Base-by-base conservation (phyloP, 495 filamentous ascomycete species). In the Aspergillus saccharolyticus region DNA sequence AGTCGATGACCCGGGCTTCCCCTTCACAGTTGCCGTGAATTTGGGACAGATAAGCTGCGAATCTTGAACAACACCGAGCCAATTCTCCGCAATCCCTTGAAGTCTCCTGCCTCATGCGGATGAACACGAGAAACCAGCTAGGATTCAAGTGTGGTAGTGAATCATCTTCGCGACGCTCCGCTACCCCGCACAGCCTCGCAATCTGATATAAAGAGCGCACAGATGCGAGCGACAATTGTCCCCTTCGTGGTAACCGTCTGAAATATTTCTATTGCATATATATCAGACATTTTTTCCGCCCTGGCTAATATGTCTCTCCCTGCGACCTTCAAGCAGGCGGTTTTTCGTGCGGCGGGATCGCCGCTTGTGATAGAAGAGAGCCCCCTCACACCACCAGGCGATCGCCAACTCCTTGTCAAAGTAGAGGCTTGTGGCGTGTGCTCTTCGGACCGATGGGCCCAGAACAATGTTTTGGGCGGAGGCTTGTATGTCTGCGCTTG, bases 391-490 rank as follows among this genome's bases (percentile, higher is more conserved):
- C 45, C 59, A 15, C 82, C 81, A 17, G 66, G 61, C 0, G 47
- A 66, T 0, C 66, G 70, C 15, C 67, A 83, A 57, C 65, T 85
- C 3, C 69, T 85, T 10, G 72, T 81, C 53, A 80, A 82, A 63
- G 74, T 83, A 9, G 60, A 79, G 15, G 81, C 80, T 33, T 78
- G 74, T 59, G 81, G 80, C 50, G 75, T 84, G 39, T 84, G 80
- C 63, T 72, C 72, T 62, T 71, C 73, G 7, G 81, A 83, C 59
- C 25, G 63, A 12, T 64, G 65, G 52, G 61, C 72, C 1, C 70
- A 74, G 50, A 50, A 61, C 1, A 72, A 78, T 17, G 55, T 55
- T 0, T 57, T 80, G 10, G 73, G 70, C 5, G 72, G 75, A n/a
- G 53, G 66, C 20, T 83, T 75, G 69, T 71, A 59, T 12, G 60